Evolutionary conservation across 1,284 basidiomycete genomes (phyloP), one percentile per base, ranked within the genome.

Genomic region (Fomitopsis pinicola): DNA sequence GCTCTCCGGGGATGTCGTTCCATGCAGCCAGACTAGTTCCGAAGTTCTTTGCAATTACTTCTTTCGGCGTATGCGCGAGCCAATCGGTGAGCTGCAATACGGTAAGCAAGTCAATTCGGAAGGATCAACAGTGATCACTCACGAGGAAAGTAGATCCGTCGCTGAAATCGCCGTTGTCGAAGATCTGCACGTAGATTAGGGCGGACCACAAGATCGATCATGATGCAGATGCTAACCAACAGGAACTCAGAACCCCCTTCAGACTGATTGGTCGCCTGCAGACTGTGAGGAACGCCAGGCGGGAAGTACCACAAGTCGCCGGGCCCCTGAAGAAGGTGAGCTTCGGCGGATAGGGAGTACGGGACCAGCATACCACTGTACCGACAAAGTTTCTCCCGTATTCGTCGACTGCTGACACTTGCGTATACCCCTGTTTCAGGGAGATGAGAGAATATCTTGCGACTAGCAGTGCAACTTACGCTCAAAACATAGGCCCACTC

Each of bases 41-140:
- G 77, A 91, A 89, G 72, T 89, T 91, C 76, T 89, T 88, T 55
- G 84, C 83, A 33, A 92, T 78, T 33, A 89, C 87, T 76, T 80
- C 77, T 65, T 78, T 79, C n/a, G 82, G 82, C 8, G 86, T 81
- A 67, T 90, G 88, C 3, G 85, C 71, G 35, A 88, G 68, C 86
- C 86, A 89, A 65, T 88, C 86, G 8, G 85, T 87, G 60, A 86
- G 69, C 81, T 84, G 62, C 28, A 54, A 22, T 19, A 58, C 38
- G 48, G 17, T 33, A 12, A 33, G 42, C 53, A 12, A 6, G 36
- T 28, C 59, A 44, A 8, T 35, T 2, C 26, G 57, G 4, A 46
- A 19, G 28, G 12, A 30, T 5, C 12, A 42, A 42, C 44, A 1
- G 40, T 54, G 55, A 19, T 36, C 19, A 42, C 52, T 38, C 59